Conservation (phyloP, 306 rosid species). For the Acacia crassicarpa region DNA sequence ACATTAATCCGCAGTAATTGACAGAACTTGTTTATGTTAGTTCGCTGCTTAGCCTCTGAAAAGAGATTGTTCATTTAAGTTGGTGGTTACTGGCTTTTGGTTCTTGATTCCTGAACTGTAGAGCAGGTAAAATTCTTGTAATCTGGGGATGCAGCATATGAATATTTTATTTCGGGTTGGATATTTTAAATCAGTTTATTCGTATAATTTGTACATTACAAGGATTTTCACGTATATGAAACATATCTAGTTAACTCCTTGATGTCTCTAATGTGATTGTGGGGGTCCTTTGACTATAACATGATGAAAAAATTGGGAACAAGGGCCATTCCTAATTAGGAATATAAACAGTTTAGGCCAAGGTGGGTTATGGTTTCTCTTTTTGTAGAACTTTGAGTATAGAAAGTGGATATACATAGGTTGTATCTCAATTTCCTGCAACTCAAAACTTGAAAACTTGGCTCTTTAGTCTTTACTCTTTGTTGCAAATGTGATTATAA, state of each 20-base stretch:
- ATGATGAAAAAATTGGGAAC: not conserved
- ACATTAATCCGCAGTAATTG: not conserved
- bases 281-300: slow-evolving; percentile 1
- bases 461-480: not conserved
- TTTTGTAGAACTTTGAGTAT: not conserved
- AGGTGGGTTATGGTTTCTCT: not conserved
- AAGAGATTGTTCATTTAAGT: not conserved
- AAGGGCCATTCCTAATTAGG: not conserved
- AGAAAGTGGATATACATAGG: not conserved
- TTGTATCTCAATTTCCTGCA: not conserved
- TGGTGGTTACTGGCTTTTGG: not conserved
- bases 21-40: not conserved
- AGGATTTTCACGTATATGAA: not conserved
- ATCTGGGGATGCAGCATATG: not conserved
- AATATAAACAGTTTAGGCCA: not conserved
- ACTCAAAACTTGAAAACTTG: not conserved
- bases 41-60: not conserved
- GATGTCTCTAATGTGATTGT: not conserved
- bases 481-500: not conserved
- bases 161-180: not conserved
- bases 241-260: not conserved
- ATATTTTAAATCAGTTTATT: not conserved
- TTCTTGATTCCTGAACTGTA: not conserved
- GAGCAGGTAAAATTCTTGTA: not conserved
- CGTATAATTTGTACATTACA: not conserved